phyloP scores from a whole-genome alignment of 768 basidiomycete genomes.

The Phallus indusiatus region DNA sequence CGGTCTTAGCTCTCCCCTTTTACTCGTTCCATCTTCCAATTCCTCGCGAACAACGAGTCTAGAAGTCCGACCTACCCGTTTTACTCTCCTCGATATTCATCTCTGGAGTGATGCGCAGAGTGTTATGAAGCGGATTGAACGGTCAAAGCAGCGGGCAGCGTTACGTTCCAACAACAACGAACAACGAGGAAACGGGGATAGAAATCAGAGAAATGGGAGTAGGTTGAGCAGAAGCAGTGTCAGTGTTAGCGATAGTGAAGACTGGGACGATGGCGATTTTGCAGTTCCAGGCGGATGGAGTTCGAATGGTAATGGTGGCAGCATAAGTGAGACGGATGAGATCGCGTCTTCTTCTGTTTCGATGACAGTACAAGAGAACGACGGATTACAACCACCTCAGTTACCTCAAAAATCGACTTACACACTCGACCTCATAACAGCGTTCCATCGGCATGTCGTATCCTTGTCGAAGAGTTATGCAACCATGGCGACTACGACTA shows the following conservation, averaged over 20 bases:
- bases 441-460: not conserved
- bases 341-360: not conserved
- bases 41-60: not conserved
- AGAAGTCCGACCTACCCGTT: not conserved
- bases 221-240: not conserved
- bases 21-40: not conserved
- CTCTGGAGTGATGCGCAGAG: not conserved
- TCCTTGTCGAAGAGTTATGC: not conserved
- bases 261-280: not conserved
- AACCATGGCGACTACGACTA: not conserved
- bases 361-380: not conserved
- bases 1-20: not conserved
- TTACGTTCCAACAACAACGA: not conserved
- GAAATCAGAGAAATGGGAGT: not conserved
- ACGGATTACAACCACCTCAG: not conserved
- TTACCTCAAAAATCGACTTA: not conserved
- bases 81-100: not conserved
- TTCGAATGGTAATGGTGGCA: not conserved
- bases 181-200: too few species aligned
- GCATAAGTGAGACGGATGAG: not conserved
- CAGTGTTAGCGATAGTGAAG: not conserved
- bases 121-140: not conserved
- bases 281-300: not conserved
- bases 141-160: not conserved
- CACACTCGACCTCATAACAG: not conserved